phyloP scores from a whole-genome alignment of 257 asterid species.

The Verbena officinalis region DNA sequence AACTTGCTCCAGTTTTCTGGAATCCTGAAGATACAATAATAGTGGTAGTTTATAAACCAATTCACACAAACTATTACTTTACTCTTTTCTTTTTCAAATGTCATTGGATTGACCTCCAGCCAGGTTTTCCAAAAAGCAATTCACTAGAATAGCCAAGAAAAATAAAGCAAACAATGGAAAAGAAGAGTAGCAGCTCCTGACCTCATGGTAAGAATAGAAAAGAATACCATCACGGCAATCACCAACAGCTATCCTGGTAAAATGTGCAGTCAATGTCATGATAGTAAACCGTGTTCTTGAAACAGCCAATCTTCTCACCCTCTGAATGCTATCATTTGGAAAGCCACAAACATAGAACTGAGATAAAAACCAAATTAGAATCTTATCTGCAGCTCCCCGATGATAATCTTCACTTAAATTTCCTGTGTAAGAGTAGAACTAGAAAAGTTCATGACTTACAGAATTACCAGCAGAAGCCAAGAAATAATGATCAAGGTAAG shows the following conservation, averaged over 20 bases:
- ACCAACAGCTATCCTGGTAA: constrained; percentile 96
- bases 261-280: constrained; percentile 77
- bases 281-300: constrained; percentile 86
- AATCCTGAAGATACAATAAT: constrained; percentile 56
- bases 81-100: not conserved
- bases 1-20: constrained; percentile 81
- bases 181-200: constrained; percentile 36
- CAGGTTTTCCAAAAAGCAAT: constrained; percentile 11
- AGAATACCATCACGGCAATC: constrained; percentile 98
- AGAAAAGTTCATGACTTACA: constrained; percentile 59
- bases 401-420: constrained; percentile 21
- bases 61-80: constrained; percentile 5
- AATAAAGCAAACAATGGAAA: constrained; percentile 20
- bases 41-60: constrained; percentile 21
- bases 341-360: constrained; percentile 91
- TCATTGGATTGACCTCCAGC: constrained; percentile 22
- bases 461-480: constrained; percentile 85
- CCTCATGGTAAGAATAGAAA: constrained; percentile 87
- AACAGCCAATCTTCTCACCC: constrained; percentile 67
- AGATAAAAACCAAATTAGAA: constrained; percentile 27
- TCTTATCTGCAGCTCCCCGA: constrained; percentile 29
- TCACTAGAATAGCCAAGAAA: constrained; percentile 16
- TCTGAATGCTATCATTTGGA: constrained; percentile 68
- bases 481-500: constrained; percentile 84
- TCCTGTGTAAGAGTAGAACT: constrained; percentile 28